phyloP scores from a whole-genome alignment of 805 yeast genomes.

The Candida pseudofarinosa region DNA sequence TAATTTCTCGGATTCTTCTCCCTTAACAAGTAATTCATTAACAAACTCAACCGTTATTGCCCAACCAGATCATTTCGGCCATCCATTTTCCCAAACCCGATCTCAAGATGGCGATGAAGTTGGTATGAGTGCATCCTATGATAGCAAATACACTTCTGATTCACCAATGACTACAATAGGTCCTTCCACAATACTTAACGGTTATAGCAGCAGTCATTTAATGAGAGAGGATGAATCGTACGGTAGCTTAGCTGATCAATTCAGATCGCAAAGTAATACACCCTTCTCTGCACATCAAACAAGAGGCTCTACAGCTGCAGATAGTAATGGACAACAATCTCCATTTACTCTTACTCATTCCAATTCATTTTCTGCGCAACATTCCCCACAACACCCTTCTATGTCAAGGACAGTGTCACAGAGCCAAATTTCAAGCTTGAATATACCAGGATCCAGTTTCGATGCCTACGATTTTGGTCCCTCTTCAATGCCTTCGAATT shows the following conservation, averaged over 20 bases:
- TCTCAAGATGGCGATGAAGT: not conserved
- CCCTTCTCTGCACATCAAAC: slow-evolving; percentile 3
- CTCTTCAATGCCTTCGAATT: not conserved
- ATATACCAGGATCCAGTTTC: not conserved
- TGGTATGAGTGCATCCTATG: slow-evolving; percentile 1
- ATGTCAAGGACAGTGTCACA: not conserved
- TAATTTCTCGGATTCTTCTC: slow-evolving; percentile 6
- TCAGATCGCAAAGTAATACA: slow-evolving; percentile 7
- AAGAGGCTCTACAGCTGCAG: slow-evolving; percentile 6
- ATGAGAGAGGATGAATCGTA: slow-evolving; percentile 25
- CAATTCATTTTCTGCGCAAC: slow-evolving; percentile 5
- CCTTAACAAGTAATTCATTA: not conserved
- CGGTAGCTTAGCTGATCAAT: slow-evolving; percentile 29
- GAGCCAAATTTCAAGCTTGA: not conserved
- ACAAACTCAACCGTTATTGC: not conserved
- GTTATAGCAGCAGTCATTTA: slow-evolving; percentile 11
- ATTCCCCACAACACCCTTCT: not conserved
- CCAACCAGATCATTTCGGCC: not conserved
- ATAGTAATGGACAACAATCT: slow-evolving; percentile 1
- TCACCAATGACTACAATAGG: slow-evolving; percentile 4
- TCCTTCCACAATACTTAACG: slow-evolving; percentile 7
- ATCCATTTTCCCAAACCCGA: not conserved
- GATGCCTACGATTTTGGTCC: slow-evolving; percentile 1
- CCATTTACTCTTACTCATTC: slow-evolving; percentile 9
- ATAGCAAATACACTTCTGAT: not conserved